Conservation (phyloP, 345 rosid species). For the Ailanthus altissimus region DNA sequence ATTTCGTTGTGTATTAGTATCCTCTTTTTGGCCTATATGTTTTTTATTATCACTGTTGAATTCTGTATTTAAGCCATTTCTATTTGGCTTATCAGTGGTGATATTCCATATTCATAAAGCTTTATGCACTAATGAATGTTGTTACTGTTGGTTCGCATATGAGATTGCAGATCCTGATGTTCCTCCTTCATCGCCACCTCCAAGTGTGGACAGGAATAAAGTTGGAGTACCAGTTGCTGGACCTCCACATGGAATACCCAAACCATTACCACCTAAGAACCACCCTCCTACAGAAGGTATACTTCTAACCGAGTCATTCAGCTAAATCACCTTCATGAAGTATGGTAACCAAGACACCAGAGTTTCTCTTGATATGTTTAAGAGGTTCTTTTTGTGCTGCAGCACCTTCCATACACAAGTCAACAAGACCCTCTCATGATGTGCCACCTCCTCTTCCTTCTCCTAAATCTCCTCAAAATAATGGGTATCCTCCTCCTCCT, state of each 20-base stretch:
- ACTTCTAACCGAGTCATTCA: neutral
- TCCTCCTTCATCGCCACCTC: conserved; percentile 49
- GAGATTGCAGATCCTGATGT: conserved; percentile 42
- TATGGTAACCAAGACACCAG: neutral
- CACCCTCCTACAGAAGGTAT: conserved; percentile 51
- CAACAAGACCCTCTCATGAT: conserved; percentile 16
- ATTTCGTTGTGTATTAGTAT: neutral
- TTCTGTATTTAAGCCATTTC: neutral
- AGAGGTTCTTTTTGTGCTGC: conserved; percentile 36
- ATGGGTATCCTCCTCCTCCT: conserved; percentile 30
- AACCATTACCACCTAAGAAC: conserved; percentile 40
- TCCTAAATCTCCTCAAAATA: conserved; percentile 28
- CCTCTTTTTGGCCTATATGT: neutral
- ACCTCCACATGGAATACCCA: conserved; percentile 45
- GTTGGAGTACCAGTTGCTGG: conserved; percentile 55
- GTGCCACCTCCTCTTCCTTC: conserved; percentile 34
- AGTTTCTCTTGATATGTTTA: conserved; percentile 8
- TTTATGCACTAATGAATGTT: conserved; percentile 4
- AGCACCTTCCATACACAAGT: conserved; percentile 40
- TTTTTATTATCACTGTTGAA: neutral
- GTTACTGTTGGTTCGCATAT: conserved; percentile 15
- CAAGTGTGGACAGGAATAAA: conserved; percentile 37
- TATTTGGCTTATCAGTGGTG: neutral
- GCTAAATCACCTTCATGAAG: neutral
- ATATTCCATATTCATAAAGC: neutral